Percentiles rank a stretch among this genome's conserved stretches.
phyloP scores from a whole-genome alignment of 1,284 basidiomycete genomes.

The Ceratobasidium sp. region DNA sequence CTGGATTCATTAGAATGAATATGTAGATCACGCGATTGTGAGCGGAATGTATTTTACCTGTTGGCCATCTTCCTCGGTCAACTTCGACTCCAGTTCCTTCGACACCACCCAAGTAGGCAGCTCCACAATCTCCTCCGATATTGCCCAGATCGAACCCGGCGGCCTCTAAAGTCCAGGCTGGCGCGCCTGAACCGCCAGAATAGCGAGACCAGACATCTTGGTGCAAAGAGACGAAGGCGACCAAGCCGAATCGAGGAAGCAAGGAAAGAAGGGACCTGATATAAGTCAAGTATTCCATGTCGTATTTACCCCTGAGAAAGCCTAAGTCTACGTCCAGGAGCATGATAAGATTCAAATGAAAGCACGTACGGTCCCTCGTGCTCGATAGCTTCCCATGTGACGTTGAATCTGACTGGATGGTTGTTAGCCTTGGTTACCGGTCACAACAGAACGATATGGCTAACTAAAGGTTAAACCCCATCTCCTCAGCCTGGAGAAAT shows the following conservation, averaged over 20 bases:
- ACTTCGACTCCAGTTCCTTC: conserved; percentile 58
- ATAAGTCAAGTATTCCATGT: conserved; percentile 84
- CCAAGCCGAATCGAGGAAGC: conserved; percentile 82
- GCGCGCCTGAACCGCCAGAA: conserved; percentile 90
- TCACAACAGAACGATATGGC: conserved; percentile 45
- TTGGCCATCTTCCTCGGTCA: conserved; percentile 87
- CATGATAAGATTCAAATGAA: not conserved
- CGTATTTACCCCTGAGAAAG: conserved; percentile 78
- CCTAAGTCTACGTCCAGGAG: not conserved
- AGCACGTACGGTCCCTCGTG: conserved; percentile 82
- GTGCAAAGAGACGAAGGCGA: conserved; percentile 83
- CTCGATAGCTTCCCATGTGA: conserved; percentile 97
- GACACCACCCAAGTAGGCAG: conserved; percentile 84
- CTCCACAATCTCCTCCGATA: conserved; percentile 75
- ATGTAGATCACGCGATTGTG: too few relatives aligned
- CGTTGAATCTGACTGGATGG: conserved; percentile 76
- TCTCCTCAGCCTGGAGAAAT: conserved; percentile 77
- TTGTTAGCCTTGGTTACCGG: not conserved
- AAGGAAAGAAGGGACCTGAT: conserved; percentile 74
- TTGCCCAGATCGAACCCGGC: conserved; percentile 80
- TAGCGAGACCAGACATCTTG: conserved; percentile 97
- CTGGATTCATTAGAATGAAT: conserved; percentile 49
- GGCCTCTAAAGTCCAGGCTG: conserved; percentile 87
- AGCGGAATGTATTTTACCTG: conserved; percentile 47
- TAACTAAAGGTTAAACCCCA: conserved; percentile 88